Conservation (phyloP, 129 eudicot genomes). For the Lonicera japonica region DNA sequence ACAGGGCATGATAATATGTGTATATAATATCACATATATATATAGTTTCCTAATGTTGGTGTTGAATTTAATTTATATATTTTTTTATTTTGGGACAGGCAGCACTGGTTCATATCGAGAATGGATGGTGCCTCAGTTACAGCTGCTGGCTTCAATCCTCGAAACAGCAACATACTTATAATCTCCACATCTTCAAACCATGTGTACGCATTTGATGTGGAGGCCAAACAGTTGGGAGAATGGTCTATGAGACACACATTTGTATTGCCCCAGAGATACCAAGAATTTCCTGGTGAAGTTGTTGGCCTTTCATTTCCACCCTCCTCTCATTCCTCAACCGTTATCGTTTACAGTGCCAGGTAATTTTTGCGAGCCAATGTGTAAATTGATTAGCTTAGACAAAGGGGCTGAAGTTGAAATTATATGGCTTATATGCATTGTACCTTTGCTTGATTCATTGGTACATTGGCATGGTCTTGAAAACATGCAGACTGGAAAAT, state of each 20-base stretch:
- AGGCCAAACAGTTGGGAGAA: slow-evolving; percentile 86
- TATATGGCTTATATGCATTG: no score
- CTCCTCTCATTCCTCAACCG: slow-evolving; percentile 48
- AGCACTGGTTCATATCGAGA: slow-evolving; percentile 94
- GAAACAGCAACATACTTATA: slow-evolving; percentile 68
- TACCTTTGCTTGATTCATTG: no score
- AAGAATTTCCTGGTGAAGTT: slow-evolving; percentile 94
- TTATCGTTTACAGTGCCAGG: slow-evolving; percentile 86
- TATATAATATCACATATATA: neutral
- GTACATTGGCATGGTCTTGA: no score
- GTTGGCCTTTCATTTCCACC: slow-evolving; percentile 92
- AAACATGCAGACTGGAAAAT: no score
- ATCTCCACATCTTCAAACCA: slow-evolving; percentile 87
- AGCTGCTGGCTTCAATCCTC: slow-evolving; percentile 82
- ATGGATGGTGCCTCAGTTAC: slow-evolving; percentile 91
- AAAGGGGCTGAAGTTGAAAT: no score
- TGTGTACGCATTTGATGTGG: slow-evolving; percentile 85
- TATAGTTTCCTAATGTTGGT: no score
- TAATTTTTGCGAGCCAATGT: no score
- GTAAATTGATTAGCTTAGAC: no score
- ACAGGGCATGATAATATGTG: no score
- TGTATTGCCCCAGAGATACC: slow-evolving; percentile 61
- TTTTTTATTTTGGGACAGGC: slow-evolving; percentile 41
- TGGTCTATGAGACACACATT: slow-evolving; percentile 77
- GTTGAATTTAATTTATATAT: no score